Evolutionary conservation across 257 asterid species (phyloP).

Genomic region (Jaltomata sinuosa): DNA sequence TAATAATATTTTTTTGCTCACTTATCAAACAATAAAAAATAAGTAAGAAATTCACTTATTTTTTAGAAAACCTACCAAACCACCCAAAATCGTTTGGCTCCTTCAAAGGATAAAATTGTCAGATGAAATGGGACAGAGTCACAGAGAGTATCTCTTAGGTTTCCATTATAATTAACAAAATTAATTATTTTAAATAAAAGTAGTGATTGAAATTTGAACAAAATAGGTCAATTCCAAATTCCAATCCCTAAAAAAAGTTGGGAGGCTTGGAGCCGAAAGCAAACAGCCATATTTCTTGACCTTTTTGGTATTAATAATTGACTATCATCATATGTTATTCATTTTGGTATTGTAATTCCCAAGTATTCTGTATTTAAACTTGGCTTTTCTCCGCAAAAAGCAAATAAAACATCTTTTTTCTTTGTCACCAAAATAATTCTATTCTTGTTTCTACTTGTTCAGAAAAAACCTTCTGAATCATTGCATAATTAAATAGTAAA

Average conservation of each 20-base stretch:
- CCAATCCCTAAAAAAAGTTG: background rate
- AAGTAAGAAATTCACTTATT: too few species aligned
- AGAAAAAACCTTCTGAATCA: background rate
- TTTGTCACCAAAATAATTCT: background rate
- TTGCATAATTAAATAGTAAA: too few species aligned
- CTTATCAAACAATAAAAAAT: too few species aligned
- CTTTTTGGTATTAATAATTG: background rate
- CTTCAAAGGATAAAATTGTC: background rate
- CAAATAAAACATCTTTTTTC: background rate
- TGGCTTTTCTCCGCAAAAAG: background rate
- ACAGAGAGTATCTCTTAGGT: background rate
- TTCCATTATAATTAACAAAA: background rate
- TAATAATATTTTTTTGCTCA: too few species aligned
- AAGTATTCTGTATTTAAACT: background rate
- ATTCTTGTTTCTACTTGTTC: background rate
- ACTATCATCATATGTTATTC: background rate
- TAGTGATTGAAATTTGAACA: too few species aligned
- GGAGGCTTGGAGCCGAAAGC: background rate
- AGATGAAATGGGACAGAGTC: background rate
- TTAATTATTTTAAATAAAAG: too few species aligned
- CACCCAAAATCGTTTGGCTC: too few species aligned
- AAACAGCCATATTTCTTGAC: background rate
- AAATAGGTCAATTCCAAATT: background rate
- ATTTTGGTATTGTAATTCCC: background rate
- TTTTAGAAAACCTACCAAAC: too few species aligned